Conservation (phyloP, 768 basidiomycete genomes). For the Podaxis carcinomalis region DNA sequence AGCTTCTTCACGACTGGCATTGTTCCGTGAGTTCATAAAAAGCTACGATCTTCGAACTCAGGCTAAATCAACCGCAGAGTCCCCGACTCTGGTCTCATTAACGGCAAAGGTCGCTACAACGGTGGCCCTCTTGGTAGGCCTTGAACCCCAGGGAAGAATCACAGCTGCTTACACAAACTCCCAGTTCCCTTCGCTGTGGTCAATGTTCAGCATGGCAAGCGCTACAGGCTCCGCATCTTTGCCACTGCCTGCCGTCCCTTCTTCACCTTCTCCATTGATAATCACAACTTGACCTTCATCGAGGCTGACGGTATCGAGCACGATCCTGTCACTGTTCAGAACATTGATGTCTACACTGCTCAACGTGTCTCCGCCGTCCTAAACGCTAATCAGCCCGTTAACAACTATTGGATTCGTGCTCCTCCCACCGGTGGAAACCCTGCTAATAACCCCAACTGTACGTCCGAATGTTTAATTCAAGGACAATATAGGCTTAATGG, state of each 20-base stretch:
- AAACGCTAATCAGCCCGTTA: constrained; percentile 17
- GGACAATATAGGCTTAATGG: not conserved
- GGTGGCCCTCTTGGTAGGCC: constrained; percentile 17
- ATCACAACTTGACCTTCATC: constrained; percentile 24
- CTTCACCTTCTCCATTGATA: constrained; percentile 35
- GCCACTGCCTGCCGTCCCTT: constrained; percentile 40
- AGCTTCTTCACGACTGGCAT: constrained; percentile 3
- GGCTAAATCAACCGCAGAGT: not conserved
- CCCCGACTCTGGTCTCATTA: constrained; percentile 16
- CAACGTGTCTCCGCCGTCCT: constrained; percentile 26
- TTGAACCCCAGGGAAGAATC: not conserved
- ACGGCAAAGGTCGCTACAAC: constrained; percentile 19
- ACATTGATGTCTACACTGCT: constrained; percentile 30
- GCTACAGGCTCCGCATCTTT: constrained; percentile 53
- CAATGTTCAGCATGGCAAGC: constrained; percentile 35
- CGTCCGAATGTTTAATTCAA: not conserved
- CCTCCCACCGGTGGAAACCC: constrained; percentile 31
- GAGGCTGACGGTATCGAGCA: constrained; percentile 30
- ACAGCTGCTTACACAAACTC: not conserved
- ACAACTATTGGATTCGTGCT: constrained; percentile 38
- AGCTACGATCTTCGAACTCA: not conserved
- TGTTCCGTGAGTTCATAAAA: constrained; percentile 5
- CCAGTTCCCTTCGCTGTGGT: constrained; percentile 24
- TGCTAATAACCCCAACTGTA: constrained; percentile 10
- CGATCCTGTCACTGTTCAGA: constrained; percentile 32